Conservation (phyloP, 1,284 basidiomycete species). For the Golubevia pallescens region DNA sequence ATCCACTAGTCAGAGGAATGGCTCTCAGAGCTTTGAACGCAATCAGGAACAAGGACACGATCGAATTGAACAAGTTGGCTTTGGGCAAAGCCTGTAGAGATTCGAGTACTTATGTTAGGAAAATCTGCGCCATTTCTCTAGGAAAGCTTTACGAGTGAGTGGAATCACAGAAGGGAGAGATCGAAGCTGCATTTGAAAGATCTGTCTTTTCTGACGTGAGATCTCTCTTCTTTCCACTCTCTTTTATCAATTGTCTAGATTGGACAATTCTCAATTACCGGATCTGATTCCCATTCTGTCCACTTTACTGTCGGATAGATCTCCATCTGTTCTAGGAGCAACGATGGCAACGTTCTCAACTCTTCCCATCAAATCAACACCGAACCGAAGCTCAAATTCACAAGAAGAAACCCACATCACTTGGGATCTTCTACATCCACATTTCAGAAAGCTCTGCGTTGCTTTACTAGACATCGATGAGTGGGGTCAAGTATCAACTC, state of each 20-base stretch:
- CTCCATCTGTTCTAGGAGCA: slow-evolving; percentile 49
- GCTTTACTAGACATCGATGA: slow-evolving; percentile 89
- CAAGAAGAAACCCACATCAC: too few relatives aligned
- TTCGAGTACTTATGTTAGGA: slow-evolving; percentile 52
- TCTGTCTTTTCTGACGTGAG: too few relatives aligned
- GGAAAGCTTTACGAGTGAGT: slow-evolving; percentile 18
- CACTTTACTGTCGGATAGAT: slow-evolving; percentile 45
- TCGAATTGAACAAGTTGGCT: slow-evolving; percentile 43
- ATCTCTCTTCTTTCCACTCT: neutral
- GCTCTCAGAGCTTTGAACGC: slow-evolving; percentile 51
- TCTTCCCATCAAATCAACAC: slow-evolving; percentile 15
- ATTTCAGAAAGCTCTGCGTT: slow-evolving; percentile 83
- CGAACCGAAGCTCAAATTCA: too few relatives aligned
- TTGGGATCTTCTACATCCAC: slow-evolving; percentile 84
- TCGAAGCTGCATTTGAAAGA: too few relatives aligned
- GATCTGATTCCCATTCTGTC: slow-evolving; percentile 26
- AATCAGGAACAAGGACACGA: slow-evolving; percentile 37
- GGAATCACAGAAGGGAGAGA: too few relatives aligned
- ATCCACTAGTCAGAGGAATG: slow-evolving; percentile 60
- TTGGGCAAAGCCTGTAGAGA: slow-evolving; percentile 48
- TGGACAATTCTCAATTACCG: slow-evolving; percentile 9
- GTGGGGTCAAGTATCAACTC: slow-evolving; percentile 87
- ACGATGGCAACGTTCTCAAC: slow-evolving; percentile 26
- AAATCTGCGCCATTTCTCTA: slow-evolving; percentile 47
- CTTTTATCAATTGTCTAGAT: slow-evolving; percentile 29